Conservation (phyloP, 257 asterid species). For the Handroanthus guayacan region DNA sequence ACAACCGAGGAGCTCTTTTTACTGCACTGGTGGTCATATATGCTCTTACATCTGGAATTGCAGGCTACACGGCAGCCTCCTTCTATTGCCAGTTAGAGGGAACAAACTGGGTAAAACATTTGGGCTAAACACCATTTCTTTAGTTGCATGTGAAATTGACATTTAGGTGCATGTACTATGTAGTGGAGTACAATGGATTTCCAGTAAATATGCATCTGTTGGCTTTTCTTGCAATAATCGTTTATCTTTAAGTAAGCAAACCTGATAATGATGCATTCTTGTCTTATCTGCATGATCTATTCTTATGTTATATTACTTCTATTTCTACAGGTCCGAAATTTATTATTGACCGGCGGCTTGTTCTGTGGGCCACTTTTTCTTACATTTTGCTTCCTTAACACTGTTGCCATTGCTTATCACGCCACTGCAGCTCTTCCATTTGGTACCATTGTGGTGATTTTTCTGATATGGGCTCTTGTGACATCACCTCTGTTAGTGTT, state of each 20-base stretch:
- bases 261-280: neutral
- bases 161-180: neutral
- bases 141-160: slow-evolving; percentile 18
- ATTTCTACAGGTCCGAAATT: slow-evolving; percentile 67
- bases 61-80: slow-evolving; percentile 68
- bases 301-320: neutral
- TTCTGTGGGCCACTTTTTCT: slow-evolving; percentile 86
- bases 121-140: neutral
- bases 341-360: slow-evolving; percentile 70
- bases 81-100: slow-evolving; percentile 82
- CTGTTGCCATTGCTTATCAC: slow-evolving; percentile 82
- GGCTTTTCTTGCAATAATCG: neutral
- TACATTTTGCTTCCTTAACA: slow-evolving; percentile 77
- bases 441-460: slow-evolving; percentile 82
- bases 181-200: neutral
- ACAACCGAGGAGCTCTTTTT: slow-evolving; percentile 73
- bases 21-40: slow-evolving; percentile 67
- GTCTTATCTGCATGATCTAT: neutral
- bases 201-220: neutral
- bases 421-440: slow-evolving; percentile 93
- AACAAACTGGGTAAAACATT: slow-evolving; percentile 62
- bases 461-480: slow-evolving; percentile 87
- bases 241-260: neutral
- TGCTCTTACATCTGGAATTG: slow-evolving; percentile 72
- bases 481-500: slow-evolving; percentile 81